Base-by-base conservation (phyloP, 768 basidiomycete species). In the Boletellus sp. region DNA sequence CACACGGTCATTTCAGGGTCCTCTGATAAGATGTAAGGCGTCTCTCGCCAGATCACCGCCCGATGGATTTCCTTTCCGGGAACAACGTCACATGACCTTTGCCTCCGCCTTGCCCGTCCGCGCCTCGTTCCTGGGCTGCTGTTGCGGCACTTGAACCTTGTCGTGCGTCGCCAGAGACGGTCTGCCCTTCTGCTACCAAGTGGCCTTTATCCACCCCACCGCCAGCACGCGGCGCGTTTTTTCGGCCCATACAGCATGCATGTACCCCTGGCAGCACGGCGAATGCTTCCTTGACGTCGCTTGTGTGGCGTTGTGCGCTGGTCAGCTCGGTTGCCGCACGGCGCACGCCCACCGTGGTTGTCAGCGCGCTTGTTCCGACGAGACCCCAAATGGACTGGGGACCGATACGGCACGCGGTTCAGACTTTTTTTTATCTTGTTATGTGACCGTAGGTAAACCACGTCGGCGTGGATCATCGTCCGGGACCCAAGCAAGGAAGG, bases 1-100 rank as follows among this genome's bases (percentile, higher is more conserved):
- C 64, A 66, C 67, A 64, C 62, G 67, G 67, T 57, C 64, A 62
- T 68, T 62, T 62, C 48, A 67, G 65, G 62, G 65, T 62, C 57
- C 42, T n/a, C n/a, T 60, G 62, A 64, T 58, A 59, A 58, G 56
- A 53, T 59, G 56, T 62, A 61, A 61, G 55, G 59, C 57, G 59
- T 62, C 59, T 66, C 52, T 56, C 56, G 59, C 20, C 32, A 48
- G 59, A 46, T 40, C n/a, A 7, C 6, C 26, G 6, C 24, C 26
- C 26, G 26, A 26, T 26, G 6, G 6, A 26, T 26, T 26, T 6
- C 26, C 26, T 26, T 26, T 26, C 9, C 6, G 6, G 26, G 26
- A 1, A 2, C 17, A 9, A 13, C 38, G 34, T 52, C 58, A 52
- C 53, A 51, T 55, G 61, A 63, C 39, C 3, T 10, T 6, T 26